Evolutionary conservation across 805 yeast genomes (phyloP).

Genomic region (Candida orba): DNA sequence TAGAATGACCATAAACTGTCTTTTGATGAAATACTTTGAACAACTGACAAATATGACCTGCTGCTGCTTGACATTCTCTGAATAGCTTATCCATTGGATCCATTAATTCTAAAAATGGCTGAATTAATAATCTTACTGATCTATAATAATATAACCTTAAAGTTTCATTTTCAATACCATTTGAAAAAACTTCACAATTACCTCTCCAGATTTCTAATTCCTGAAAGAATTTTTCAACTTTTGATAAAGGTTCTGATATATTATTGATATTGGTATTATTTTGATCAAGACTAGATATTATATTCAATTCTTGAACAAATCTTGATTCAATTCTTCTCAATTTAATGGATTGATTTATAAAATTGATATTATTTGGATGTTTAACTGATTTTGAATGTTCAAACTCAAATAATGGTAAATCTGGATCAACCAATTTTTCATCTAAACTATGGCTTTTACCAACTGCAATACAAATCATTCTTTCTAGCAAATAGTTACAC

Average conservation of each 20-base stretch:
- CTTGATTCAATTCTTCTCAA: slow-evolving; percentile 53
- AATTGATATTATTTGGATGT: slow-evolving; percentile 22
- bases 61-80: slow-evolving; percentile 63
- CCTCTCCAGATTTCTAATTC: slow-evolving; percentile 52
- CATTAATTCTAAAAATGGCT: slow-evolving; percentile 55
- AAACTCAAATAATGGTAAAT: slow-evolving; percentile 43
- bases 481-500: slow-evolving; percentile 56
- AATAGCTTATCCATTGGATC: slow-evolving; percentile 55
- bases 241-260: slow-evolving; percentile 35
- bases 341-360: slow-evolving; percentile 50
- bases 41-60: slow-evolving; percentile 61
- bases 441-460: slow-evolving; percentile 49
- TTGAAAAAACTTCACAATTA: slow-evolving; percentile 39
- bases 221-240: slow-evolving; percentile 45
- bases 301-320: slow-evolving; percentile 43
- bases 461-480: slow-evolving; percentile 54
- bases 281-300: slow-evolving; percentile 26
- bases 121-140: slow-evolving; percentile 51
- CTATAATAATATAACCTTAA: slow-evolving; percentile 51
- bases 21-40: slow-evolving; percentile 58
- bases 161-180: slow-evolving; percentile 53
- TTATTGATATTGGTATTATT: slow-evolving; percentile 1
- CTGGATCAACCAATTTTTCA: slow-evolving; percentile 41
- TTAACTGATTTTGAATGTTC: slow-evolving; percentile 30
- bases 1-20: slow-evolving; percentile 56